Conservation (phyloP, 495 filamentous ascomycete species). For the Penicillium desertorum region DNA sequence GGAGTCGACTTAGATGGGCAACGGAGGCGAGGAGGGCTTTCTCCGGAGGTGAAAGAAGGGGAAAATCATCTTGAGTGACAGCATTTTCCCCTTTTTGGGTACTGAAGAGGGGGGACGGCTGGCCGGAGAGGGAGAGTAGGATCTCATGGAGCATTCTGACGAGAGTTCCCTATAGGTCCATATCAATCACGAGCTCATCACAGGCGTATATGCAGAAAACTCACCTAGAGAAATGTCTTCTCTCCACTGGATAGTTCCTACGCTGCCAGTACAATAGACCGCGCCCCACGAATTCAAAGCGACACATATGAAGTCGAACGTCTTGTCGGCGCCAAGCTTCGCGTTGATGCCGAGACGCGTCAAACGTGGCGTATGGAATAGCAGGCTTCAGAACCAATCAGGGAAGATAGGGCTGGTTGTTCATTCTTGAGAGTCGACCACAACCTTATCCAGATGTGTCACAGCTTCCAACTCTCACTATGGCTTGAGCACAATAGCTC, state of each 20-base stretch:
- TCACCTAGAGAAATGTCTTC: conserved; percentile 26
- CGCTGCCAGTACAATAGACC: conserved; percentile 48
- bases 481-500: background rate
- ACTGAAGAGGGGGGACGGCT: conserved; percentile 81
- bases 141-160: conserved; percentile 92
- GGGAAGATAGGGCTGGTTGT: background rate
- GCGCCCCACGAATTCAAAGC: conserved; percentile 50
- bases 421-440: background rate
- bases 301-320: conserved; percentile 46
- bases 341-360: conserved; percentile 1
- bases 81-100: conserved; percentile 38
- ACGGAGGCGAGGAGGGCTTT: conserved; percentile 76
- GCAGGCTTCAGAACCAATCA: background rate
- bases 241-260: conserved; percentile 25
- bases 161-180: conserved; percentile 26
- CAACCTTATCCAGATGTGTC: background rate
- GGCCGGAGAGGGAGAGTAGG: conserved; percentile 88
- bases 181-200: background rate
- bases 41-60: conserved; percentile 71
- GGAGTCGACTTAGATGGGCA: conserved; percentile 71
- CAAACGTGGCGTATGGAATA: background rate
- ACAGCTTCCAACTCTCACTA: background rate
- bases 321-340: conserved; percentile 6
- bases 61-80: conserved; percentile 42
- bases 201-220: conserved; percentile 9